Evolutionary conservation across 257 asterid genomes (phyloP).

Genomic region (Nicotiana attenuata): DNA sequence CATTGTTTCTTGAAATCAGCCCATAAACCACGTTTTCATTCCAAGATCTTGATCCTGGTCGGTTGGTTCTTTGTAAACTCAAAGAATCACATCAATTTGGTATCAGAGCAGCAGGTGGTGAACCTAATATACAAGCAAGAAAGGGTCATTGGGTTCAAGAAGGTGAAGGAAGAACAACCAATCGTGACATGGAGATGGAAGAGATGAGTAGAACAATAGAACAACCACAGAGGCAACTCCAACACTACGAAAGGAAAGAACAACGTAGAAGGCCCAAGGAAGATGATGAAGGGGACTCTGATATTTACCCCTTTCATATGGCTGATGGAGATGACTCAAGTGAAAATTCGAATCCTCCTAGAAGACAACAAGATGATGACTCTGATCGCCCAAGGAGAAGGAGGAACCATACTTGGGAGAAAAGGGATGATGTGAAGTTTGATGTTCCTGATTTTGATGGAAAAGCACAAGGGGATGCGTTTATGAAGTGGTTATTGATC

Average conservation of each 20-base stretch:
- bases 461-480: not conserved
- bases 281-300: not conserved
- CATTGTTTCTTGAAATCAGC: no score
- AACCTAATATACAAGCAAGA: not conserved
- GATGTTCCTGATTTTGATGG: not conserved
- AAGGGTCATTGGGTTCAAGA: not conserved
- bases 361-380: not conserved
- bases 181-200: not conserved
- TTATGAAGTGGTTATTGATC: no score
- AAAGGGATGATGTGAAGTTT: not conserved
- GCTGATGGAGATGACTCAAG: not conserved
- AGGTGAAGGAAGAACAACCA: not conserved
- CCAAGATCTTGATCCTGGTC: not conserved
- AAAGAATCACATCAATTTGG: not conserved
- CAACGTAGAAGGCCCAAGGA: not conserved
- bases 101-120: not conserved
- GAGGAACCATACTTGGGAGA: not conserved
- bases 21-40: no score
- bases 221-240: not conserved
- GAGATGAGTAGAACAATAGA: not conserved
- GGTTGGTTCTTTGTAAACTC: not conserved
- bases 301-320: not conserved
- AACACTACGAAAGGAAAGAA: not conserved
- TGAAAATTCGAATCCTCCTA: not conserved
- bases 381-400: not conserved